Percentiles rank a stretch among this genome's conserved stretches.
Evolutionary conservation across 2,329 filamentous ascomycete species (phyloP).

Genomic region (Penicillium sclerotiorum): DNA sequence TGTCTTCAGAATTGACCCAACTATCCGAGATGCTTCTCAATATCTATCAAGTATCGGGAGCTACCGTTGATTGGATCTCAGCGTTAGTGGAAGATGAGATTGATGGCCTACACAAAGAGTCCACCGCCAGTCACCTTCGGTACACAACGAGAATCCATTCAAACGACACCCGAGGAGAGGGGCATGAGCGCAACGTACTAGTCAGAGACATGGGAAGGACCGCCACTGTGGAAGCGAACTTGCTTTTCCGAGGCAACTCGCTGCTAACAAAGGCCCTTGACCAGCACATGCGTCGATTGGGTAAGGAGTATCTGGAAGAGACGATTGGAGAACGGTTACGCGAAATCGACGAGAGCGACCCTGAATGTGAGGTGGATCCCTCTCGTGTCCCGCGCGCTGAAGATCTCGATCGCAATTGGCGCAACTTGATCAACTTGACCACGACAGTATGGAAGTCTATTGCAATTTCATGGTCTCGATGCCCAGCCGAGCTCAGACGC

Average conservation of each 20-base stretch:
- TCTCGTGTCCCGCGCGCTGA: conserved; percentile 68
- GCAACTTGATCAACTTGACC: conserved; percentile 72
- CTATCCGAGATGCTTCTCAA: conserved; percentile 86
- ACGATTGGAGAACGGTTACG: conserved; percentile 80
- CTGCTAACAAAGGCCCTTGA: conserved; percentile 91
- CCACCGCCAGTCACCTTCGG: conserved; percentile 64
- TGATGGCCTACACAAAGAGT: conserved; percentile 84
- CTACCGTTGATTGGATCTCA: conserved; percentile 86
- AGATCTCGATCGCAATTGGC: conserved; percentile 83
- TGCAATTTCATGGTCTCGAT: conserved; percentile 69
- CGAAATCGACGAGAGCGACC: conserved; percentile 88
- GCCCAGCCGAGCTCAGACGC: conserved; percentile 78
- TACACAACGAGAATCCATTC: conserved; percentile 67
- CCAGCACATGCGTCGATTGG: conserved; percentile 91
- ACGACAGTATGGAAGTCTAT: conserved; percentile 86
- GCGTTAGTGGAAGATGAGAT: conserved; percentile 95
- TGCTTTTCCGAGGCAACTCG: conserved; percentile 94
- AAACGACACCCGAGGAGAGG: conserved; percentile 60
- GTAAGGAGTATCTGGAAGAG: conserved; percentile 89
- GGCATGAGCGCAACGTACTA: conserved; percentile 61
- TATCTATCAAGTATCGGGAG: conserved; percentile 90
- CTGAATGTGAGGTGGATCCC: conserved; percentile 93
- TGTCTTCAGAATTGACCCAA: conserved; percentile 76
- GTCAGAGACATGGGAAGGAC: conserved; percentile 67
- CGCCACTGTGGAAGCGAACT: conserved; percentile 78